Base-by-base conservation (phyloP, 495 filamentous ascomycete species). In the Xylaria telfairii region DNA sequence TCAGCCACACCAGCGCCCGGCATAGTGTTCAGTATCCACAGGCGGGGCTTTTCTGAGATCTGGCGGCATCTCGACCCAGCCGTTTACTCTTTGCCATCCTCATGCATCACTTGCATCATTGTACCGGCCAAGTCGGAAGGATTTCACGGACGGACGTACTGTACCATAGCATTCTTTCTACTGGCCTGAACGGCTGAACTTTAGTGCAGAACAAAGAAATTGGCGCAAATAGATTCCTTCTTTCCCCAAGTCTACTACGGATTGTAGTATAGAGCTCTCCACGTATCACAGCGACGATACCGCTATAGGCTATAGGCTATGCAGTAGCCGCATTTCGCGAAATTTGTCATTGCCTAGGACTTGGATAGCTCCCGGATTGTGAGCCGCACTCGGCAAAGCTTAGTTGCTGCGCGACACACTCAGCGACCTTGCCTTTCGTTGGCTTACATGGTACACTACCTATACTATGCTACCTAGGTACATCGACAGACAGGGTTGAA, bases 321-420 rank as follows among this genome's bases (percentile, higher is more conserved):
- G 24, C 42, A 51, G 53, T 62, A 57, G 53, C 32, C 51, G n/a
- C 19, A 39, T 28, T 37, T 62, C 19, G 54, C 56, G n/a, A 41
- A 26, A 56, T 69, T 59, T 69, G 67, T 69, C 67, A 69, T 60
- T 10, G 41, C 30, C 42, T 61, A 69, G 59, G 51, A 37, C 30
- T 21, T 59, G 54, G 34, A 59, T 34, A 37, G 56, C 56, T 62
- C n/a, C 59, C 56, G 51, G 68, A 65, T 70, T 59, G 61, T 65
- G 68, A 70, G 68, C 46, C 68, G 68, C 68, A 70, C 60, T 57
- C 68, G 68, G 61, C 61, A 65, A 70, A 70, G 68, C 68, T 65
- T 65, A 59, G 68, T 32, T 65, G 60, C 46, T 24, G 57, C 47
- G 44, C 10, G 44, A 63, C 34, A 63, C 34, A 60, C 32, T 63